Evolutionary conservation across 176 grass and related monocot species (phyloP), one percentile per base, ranked within the genome.

Genomic region (Ensete ventricosum): DNA sequence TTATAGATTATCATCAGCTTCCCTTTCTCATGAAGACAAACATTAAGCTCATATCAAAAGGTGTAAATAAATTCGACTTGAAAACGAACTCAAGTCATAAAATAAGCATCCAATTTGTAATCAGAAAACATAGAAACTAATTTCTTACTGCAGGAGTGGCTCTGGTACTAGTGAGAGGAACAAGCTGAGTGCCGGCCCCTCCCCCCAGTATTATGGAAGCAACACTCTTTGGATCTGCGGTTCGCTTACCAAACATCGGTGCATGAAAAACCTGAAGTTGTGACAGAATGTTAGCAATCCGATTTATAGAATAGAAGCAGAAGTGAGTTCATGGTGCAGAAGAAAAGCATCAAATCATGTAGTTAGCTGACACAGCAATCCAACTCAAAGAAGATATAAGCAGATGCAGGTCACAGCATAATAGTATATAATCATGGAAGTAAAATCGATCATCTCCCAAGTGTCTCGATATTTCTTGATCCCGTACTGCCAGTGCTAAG

Each of bases 201-300:
- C 92, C 92, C 9, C 92, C 89, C 55, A 96, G 78, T 78, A 91
- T 89, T 78, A 96, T 91, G 64, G 92, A 89, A 21, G 85, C 77
- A 77, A 96, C 92, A 4, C 77, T 77, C 71, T 85, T 82, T 27
- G 92, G 88, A 57, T 76, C 70, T n/a, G 83, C 86, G 19, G 43
- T 25, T 23, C 73, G 79, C 60, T 60, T 89, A 60, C 57, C 62
- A 72, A 71, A 78, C 70, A 34, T 69, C 11, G 78, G 83, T 21
- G 77, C 54, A 24, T 50, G 26, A 17, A 76, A 52, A 24, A 64
- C 58, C 74, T 76, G 34, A 48, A 21, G 13, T 25, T 9, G n/a
- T 10, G 9, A 8, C 49, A 4, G 8, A 17, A 9, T 11, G 21
- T 43, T 17, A 34, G 34, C 16, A 69, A 10, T 43, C 34, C 34